Evolutionary conservation across 2,329 filamentous ascomycete genomes (phyloP), one percentile per base, ranked within the genome.

Genomic region (Colletotrichum cereale): DNA sequence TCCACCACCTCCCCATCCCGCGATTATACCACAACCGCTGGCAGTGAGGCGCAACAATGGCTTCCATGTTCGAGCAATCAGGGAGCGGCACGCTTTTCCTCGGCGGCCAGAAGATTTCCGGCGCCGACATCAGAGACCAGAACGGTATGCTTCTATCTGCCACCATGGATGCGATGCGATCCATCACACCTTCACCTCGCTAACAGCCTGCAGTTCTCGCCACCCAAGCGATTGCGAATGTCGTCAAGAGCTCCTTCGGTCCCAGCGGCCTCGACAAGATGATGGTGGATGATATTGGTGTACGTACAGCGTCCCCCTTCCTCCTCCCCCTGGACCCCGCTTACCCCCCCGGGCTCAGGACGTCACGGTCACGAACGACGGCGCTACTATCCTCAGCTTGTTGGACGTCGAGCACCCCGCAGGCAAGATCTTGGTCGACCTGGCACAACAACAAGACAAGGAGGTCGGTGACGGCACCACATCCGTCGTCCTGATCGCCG

Each of bases 251-350:
- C 84, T 99, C 96, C 21, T 99, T 99, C 81, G 96, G 96, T 67
- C 96, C 96, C 62, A 97, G 94, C 74, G 96, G 96, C 60, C 89
- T 99, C 76, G 96, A 99, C 83, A 99, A 99, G 90, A 99, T 99
- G 96, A 98, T 99, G 96, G 96, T 99, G 78, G 96, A 99, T 85
- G 96, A 99, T 82, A 98, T 99, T 82, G 96, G 96, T 80, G 92
- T 94, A 89, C 78, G 91, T 78, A 69, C 67, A 52, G 24, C 68
- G 74, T 61, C 63, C 68, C 68, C 60, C 52, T 64, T 67, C 57
- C 72, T 67, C 61, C 48, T 31, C 66, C 73, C 69, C 63, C 52
- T 69, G 71, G 73, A 74, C 66, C 72, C 77, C 69, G 57, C 62
- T 71, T 57, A 75, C 76, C 75, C 67, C 70, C 62, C 18, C n/a